phyloP scores from a whole-genome alignment of 768 basidiomycete genomes.

The Rossbeevera mucosa region DNA sequence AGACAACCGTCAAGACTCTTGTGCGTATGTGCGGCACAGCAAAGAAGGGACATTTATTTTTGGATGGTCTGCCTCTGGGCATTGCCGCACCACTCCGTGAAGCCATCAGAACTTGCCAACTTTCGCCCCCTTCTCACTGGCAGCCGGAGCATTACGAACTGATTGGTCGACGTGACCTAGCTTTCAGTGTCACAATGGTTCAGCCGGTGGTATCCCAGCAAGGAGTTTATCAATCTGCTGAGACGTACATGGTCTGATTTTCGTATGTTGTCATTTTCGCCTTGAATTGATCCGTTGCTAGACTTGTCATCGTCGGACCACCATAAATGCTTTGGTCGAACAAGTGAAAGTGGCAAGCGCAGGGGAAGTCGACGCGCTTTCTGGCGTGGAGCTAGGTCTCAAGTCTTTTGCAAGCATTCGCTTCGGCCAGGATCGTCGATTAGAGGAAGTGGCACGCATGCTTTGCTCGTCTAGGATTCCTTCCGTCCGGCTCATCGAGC shows the following conservation, averaged over 20 bases:
- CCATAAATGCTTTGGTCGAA: slow-evolving; percentile 48
- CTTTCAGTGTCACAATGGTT: slow-evolving; percentile 29
- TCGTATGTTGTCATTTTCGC: not conserved
- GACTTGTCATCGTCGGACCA: slow-evolving; percentile 48
- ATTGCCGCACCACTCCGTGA: slow-evolving; percentile 78
- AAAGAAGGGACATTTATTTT: slow-evolving; percentile 41
- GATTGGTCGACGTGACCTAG: slow-evolving; percentile 30
- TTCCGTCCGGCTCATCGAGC: slow-evolving; percentile 60
- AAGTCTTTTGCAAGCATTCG: slow-evolving; percentile 78
- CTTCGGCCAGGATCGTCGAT: slow-evolving; percentile 83
- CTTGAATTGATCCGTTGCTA: slow-evolving; percentile 27
- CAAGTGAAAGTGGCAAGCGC: slow-evolving; percentile 47
- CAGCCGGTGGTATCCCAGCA: slow-evolving; percentile 29
- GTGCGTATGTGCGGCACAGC: slow-evolving; percentile 38
- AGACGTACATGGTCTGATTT: slow-evolving; percentile 29
- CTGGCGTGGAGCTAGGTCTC: slow-evolving; percentile 69
- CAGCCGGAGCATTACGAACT: slow-evolving; percentile 37
- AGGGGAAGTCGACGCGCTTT: slow-evolving; percentile 54
- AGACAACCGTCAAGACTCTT: slow-evolving; percentile 56
- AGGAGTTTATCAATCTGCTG: slow-evolving; percentile 28
- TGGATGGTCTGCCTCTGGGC: slow-evolving; percentile 61
- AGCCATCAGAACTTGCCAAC: slow-evolving; percentile 78
- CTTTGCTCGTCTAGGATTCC: slow-evolving; percentile 74
- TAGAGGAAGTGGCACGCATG: slow-evolving; percentile 91
- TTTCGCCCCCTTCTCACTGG: slow-evolving; percentile 74